Evolutionary conservation across 1,284 basidiomycete genomes (phyloP).

Genomic region (Leucoagaricus sp.): DNA sequence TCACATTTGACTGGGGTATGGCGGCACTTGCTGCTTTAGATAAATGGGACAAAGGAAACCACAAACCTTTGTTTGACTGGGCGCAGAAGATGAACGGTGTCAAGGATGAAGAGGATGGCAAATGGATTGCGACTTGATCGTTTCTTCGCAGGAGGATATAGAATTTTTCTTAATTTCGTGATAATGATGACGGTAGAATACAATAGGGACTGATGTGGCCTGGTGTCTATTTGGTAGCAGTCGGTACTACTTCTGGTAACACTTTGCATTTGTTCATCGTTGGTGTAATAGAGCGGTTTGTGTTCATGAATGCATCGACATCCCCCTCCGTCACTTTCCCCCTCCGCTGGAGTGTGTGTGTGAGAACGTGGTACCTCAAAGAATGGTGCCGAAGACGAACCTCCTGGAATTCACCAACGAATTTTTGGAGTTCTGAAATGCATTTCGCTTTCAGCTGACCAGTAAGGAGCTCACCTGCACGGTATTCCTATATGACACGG

Average conservation of each 20-base stretch:
- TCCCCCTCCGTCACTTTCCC: slow-evolving; percentile 81
- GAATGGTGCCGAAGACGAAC: slow-evolving; percentile 38
- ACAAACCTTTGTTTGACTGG: slow-evolving; percentile 45
- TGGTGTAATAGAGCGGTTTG: slow-evolving; percentile 77
- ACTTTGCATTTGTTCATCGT: slow-evolving; percentile 31
- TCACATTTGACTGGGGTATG: slow-evolving; percentile 74
- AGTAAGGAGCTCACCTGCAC: slow-evolving; percentile 85
- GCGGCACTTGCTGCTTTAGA: slow-evolving; percentile 70
- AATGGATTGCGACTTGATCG: slow-evolving; percentile 15
- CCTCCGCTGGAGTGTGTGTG: slow-evolving; percentile 67
- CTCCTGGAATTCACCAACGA: slow-evolving; percentile 91
- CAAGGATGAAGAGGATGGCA: slow-evolving; percentile 11
- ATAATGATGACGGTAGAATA: neutral
- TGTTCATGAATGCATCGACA: slow-evolving; percentile 84
- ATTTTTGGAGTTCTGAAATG: slow-evolving; percentile 82
- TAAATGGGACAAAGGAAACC: slow-evolving; percentile 50
- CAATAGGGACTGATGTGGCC: neutral
- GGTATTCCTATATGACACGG: slow-evolving; percentile 72
- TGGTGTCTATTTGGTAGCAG: neutral
- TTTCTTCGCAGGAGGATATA: no score
- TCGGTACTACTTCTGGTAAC: neutral
- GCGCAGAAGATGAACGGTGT: slow-evolving; percentile 35
- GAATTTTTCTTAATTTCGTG: no score
- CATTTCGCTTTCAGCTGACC: slow-evolving; percentile 93
- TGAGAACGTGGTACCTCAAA: slow-evolving; percentile 5